Conservation (phyloP, 139 green algal genomes). For the Chlorella sp. region DNA sequence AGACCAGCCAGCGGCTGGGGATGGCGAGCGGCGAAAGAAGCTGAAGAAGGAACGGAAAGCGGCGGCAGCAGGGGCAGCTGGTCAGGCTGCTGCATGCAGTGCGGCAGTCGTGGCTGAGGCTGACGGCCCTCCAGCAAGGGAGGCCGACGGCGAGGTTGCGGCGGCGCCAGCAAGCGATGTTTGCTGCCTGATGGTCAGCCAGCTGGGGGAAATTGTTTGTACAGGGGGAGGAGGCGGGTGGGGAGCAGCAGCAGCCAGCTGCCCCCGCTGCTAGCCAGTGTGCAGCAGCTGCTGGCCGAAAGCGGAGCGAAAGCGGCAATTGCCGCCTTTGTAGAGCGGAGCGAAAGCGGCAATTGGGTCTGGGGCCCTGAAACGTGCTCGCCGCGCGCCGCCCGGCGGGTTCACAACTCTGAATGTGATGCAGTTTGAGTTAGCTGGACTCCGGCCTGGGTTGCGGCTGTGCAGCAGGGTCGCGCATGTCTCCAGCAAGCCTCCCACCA, state of each 20-base stretch:
- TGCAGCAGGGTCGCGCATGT: no score
- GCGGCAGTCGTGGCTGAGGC: background rate
- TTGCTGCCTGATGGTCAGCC: background rate
- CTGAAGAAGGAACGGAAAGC: background rate
- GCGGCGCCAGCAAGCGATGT: background rate
- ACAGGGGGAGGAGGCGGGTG: no score
- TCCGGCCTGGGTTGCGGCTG: no score
- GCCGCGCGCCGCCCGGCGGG: no score
- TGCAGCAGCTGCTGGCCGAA: background rate
- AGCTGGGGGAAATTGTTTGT: background rate
- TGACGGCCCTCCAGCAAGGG: background rate
- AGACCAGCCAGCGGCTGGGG: background rate
- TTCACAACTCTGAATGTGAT: no score
- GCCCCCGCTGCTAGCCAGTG: background rate
- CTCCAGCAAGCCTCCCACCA: no score
- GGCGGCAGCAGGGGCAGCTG: background rate
- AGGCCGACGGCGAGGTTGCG: no score
- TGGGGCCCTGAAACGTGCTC: no score
- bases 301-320: no score
- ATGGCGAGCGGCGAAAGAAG: constrained; percentile 1
- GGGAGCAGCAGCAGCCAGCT: background rate
- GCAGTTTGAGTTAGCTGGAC: no score
- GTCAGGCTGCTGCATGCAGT: background rate
- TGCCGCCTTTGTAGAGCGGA: no score
- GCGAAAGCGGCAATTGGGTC: no score